Conservation (phyloP, 1,284 basidiomycete species). For the Cerrena zonata region DNA sequence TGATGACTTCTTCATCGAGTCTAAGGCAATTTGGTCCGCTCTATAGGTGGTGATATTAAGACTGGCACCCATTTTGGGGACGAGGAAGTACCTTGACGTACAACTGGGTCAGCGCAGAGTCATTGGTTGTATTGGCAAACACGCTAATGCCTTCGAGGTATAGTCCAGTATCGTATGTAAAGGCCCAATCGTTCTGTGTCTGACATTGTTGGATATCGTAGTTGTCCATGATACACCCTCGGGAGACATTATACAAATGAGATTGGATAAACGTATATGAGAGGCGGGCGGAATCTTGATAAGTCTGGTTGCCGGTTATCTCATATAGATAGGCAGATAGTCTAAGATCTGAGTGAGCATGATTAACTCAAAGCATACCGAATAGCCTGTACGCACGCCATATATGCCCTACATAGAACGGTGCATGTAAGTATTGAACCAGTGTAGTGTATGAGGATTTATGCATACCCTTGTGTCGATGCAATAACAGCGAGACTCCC, state of each 20-base stretch:
- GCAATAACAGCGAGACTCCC: constrained; percentile 3
- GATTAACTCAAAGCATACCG: too few relatives aligned
- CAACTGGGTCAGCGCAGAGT: constrained; percentile 1
- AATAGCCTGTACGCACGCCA: too few relatives aligned
- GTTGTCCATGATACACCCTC: constrained; percentile 3
- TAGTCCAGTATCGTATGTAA: too few relatives aligned
- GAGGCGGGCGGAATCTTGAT: constrained; percentile 2
- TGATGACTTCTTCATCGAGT: too few relatives aligned
- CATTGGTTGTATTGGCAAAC: constrained; percentile 5
- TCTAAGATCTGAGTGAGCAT: too few relatives aligned
- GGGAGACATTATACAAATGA: constrained; percentile 7
- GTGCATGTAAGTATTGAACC: too few relatives aligned
- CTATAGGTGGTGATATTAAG: too few relatives aligned
- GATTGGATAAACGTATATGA: constrained; percentile 4
- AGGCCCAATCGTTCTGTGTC: constrained; percentile 7
- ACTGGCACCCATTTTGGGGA: too few relatives aligned
- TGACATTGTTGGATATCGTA: background rate
- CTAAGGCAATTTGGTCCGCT: too few relatives aligned
- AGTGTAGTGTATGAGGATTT: too few relatives aligned
- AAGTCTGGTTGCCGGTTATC: constrained; percentile 1
- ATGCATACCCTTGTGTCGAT: background rate
- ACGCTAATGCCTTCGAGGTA: constrained; percentile 9
- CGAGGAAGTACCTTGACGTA: background rate
- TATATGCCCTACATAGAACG: too few relatives aligned
- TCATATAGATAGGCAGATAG: constrained; percentile 9